Percentiles rank a stretch among this genome's conserved stretches.
Evolutionary conservation across 2,329 filamentous ascomycete species (phyloP).

Genomic region (Clarireedia hainanense): DNA sequence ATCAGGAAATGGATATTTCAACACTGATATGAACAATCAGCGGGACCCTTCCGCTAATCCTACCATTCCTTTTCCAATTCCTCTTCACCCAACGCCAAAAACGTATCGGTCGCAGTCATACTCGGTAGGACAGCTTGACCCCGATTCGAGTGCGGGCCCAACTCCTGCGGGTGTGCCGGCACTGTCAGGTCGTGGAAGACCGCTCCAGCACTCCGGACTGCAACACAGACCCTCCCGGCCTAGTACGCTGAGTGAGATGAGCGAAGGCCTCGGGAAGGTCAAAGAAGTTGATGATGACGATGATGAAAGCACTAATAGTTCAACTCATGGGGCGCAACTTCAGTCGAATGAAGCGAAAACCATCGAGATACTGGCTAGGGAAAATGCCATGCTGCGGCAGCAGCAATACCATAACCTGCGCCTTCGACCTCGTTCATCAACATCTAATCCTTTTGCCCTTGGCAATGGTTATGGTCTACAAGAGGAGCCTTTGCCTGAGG

Average conservation of each 20-base stretch:
- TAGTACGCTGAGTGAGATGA: conserved; percentile 69
- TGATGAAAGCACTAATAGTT: conserved; percentile 48
- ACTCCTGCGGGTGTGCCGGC: conserved; percentile 17
- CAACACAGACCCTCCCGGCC: conserved; percentile 76
- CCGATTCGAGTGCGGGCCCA: conserved; percentile 39
- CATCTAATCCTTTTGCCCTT: conserved; percentile 41
- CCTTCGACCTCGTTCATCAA: conserved; percentile 51
- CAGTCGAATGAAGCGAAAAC: conserved; percentile 51
- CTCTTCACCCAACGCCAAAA: conserved; percentile 83
- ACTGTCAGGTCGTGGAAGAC: conserved; percentile 25
- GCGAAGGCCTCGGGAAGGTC: conserved; percentile 58
- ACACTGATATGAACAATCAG: conserved; percentile 38
- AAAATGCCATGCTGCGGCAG: conserved; percentile 55
- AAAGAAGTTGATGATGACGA: conserved; percentile 63
- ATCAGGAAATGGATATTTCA: conserved; percentile 36
- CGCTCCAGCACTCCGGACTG: conserved; percentile 55
- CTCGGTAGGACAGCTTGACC: conserved; percentile 83
- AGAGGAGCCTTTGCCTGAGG: conserved; percentile 53
- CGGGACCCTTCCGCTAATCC: conserved; percentile 47
- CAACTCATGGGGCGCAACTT: conserved; percentile 45
- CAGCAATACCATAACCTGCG: conserved; percentile 48
- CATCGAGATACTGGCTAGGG: conserved; percentile 53
- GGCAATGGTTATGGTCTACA: conserved; percentile 52
- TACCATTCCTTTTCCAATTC: conserved; percentile 80
- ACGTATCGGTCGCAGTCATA: conserved; percentile 94